Conservation (phyloP, 768 basidiomycete genomes). For the Leucosporidium yakuticum region DNA sequence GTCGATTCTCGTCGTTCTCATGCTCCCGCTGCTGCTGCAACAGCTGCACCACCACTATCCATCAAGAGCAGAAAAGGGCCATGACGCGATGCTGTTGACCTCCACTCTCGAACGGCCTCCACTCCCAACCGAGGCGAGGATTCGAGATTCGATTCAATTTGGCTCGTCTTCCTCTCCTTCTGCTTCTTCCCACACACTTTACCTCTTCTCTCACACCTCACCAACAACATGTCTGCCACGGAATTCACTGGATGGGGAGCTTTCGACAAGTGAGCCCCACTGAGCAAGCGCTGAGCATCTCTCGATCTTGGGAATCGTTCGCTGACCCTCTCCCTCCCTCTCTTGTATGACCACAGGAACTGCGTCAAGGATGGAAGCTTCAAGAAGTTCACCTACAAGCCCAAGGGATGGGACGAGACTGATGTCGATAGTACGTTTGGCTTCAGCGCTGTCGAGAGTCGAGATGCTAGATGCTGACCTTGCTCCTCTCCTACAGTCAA, state of each 20-base stretch:
- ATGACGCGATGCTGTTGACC: too few relatives aligned
- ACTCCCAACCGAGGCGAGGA: too few relatives aligned
- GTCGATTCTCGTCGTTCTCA: too few relatives aligned
- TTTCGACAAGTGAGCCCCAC: background rate
- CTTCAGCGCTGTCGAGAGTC: background rate
- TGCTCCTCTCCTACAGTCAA: background rate
- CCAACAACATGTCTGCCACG: background rate
- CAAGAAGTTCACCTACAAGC: conserved; percentile 46
- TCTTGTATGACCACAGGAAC: conserved; percentile 6
- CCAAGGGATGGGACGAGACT: conserved; percentile 52
- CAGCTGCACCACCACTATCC: too few relatives aligned
- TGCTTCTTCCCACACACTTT: background rate
- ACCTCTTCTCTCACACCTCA: background rate
- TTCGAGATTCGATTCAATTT: background rate
- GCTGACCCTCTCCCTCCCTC: background rate
- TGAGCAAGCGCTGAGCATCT: background rate
- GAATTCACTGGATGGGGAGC: conserved; percentile 28
- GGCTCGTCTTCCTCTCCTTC: conserved; percentile 1
- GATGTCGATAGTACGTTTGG: conserved; percentile 52
- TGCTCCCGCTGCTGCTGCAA: too few relatives aligned
- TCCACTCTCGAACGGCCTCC: too few relatives aligned
- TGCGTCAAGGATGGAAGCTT: conserved; percentile 22
- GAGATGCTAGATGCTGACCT: background rate
- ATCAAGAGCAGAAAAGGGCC: too few relatives aligned
- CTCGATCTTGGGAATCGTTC: background rate